Conservation (phyloP, 1,139 yeast species). For the Blastobotrys illinoisensis region DNA sequence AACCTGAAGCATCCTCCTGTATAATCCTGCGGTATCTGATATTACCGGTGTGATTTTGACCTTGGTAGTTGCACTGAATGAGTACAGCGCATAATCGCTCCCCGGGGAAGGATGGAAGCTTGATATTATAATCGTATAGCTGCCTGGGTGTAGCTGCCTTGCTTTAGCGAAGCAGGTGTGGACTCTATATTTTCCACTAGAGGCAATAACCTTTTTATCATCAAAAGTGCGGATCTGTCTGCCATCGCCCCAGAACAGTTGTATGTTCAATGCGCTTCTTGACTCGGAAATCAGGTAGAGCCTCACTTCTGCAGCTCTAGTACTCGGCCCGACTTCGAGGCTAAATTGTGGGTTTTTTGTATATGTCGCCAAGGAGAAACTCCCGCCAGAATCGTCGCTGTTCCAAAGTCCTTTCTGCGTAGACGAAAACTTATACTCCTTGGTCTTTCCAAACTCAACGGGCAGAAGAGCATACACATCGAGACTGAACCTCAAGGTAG, state of each 20-base stretch:
- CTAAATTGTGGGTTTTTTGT: constrained; percentile 61
- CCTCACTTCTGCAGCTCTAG: constrained; percentile 16
- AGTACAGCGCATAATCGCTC: constrained; percentile 19
- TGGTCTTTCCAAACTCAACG: constrained; percentile 31
- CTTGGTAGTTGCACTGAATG: constrained; percentile 14
- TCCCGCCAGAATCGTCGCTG: constrained; percentile 48
- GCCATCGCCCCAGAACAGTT: constrained; percentile 31
- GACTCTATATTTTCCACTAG: constrained; percentile 34
- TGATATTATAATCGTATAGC: constrained; percentile 34
- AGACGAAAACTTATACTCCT: constrained; percentile 15
- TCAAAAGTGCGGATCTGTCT: constrained; percentile 26
- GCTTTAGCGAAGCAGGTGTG: constrained; percentile 27
- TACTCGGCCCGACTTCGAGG: constrained; percentile 22
- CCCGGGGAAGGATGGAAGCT: constrained; percentile 30
- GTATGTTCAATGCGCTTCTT: constrained; percentile 30
- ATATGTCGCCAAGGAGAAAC: constrained; percentile 47
- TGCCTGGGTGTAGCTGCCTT: constrained; percentile 37
- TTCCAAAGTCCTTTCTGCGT: constrained; percentile 45
- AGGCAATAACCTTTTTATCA: constrained; percentile 30
- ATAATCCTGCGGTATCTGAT: constrained; percentile 22
- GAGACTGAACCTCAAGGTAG: constrained; percentile 37
- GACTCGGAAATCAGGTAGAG: constrained; percentile 34
- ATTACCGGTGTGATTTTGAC: constrained; percentile 18
- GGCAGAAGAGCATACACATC: constrained; percentile 34
- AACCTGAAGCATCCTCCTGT: constrained; percentile 17